Evolutionary conservation across 805 yeast genomes (phyloP), one percentile per base, ranked within the genome.

Genomic region (Candida boleticola): DNA sequence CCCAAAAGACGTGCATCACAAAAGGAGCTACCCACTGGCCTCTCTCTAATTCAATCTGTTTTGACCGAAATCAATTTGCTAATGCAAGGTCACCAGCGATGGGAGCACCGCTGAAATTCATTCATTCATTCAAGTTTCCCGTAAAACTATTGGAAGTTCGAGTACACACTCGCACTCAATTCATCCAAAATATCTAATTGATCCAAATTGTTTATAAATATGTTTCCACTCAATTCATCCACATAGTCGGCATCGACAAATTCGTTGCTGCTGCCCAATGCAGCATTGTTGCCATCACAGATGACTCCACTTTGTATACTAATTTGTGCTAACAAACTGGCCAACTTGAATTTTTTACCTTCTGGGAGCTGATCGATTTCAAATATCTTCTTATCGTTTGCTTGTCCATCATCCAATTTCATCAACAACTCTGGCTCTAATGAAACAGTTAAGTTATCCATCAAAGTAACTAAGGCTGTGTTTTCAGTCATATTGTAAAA

Each of bases 121-220:
- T n/a, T n/a, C n/a, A n/a, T n/a, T n/a, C n/a, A n/a, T n/a, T n/a
- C n/a, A n/a, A n/a, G n/a, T n/a, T n/a, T n/a, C n/a, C n/a, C n/a
- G n/a, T n/a, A n/a, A n/a, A 7, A 6, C 47, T 56, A 68, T 41
- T 69, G 74, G 49, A 85, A 87, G 55, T 89, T 89, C 16, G 96
- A 84, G 61, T 90, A 90, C 6, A 90, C 90, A 50, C 89, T 76
- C 3, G 97, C 97, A 64, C 96, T 83, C 51, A 90, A 74, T 46
- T 89, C 96, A 50, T 87, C 95, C 43, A 90, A 73, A 48, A 82
- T 89, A 14, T 78, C 82, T 25, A 63, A 52, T 30, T 60, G 63
- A 50, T 66, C 67, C 43, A 68, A 47, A 40, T 47, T 59, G 51
- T 65, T 68, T 27, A 70, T 53, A 48, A 61, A 70, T 13, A 59